These are phyloP conservation scores for Solanum medicagineum DNA, from an alignment of 257 asterid species.

Conservation along the genomic window DNA sequence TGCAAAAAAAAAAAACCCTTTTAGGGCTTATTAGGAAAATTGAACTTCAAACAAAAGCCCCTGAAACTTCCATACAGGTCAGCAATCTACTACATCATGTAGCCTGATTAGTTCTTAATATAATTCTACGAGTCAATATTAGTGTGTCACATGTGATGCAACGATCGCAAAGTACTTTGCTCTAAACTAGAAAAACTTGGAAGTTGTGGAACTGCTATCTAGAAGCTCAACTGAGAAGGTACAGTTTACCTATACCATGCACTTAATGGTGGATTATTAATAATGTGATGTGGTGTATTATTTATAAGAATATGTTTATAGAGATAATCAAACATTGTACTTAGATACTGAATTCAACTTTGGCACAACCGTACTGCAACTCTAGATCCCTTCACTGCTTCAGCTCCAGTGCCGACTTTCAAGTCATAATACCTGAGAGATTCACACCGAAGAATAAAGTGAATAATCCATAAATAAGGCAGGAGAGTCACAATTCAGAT, in stretches of 20 bases:
- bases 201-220: not conserved
- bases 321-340: conserved; percentile 15
- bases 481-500: not conserved
- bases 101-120: not conserved
- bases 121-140: not conserved
- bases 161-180: not conserved
- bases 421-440: conserved; percentile 74
- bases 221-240: not conserved
- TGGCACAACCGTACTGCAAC: conserved; percentile 91
- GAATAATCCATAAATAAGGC: not conserved
- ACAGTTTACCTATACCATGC: not conserved
- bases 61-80: not conserved
- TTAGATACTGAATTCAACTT: conserved; percentile 43
- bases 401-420: conserved; percentile 73
- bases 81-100: not conserved
- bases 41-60: not conserved
- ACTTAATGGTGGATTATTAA: not conserved
- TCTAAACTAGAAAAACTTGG: not conserved
- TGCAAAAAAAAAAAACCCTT: not conserved
- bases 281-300: not conserved
- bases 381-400: conserved; percentile 97
- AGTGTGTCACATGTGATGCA: not conserved
- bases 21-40: not conserved
- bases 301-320: not conserved
- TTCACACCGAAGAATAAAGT: not conserved